Evolutionary conservation across 2,329 filamentous ascomycete species (phyloP).

Genomic region (Botrytis porri): DNA sequence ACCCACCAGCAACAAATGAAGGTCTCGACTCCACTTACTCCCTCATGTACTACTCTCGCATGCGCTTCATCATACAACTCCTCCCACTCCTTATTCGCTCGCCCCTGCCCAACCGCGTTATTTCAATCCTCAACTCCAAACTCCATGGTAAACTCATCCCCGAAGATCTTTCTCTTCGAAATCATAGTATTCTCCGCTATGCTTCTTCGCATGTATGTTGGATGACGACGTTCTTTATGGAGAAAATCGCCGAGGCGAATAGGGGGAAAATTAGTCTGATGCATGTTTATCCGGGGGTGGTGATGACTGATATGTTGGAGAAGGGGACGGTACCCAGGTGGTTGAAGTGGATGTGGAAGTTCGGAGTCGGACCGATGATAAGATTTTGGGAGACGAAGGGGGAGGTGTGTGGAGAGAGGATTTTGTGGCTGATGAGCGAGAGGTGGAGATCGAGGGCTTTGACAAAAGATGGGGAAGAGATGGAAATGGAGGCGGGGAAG

Average conservation of each 20-base stretch:
- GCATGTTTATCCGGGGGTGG: background rate
- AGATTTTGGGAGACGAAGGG: background rate
- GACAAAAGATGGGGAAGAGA: too few relatives aligned
- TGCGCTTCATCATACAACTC: background rate
- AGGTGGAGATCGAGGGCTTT: background rate
- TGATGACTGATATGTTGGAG: background rate
- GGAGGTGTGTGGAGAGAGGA: background rate
- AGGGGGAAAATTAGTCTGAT: background rate
- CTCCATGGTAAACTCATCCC: background rate
- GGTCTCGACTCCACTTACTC: background rate
- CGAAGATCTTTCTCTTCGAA: background rate
- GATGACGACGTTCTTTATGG: background rate
- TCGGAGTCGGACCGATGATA: background rate
- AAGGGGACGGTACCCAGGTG: background rate
- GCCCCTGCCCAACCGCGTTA: background rate
- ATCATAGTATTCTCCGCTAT: background rate
- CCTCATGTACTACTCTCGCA: background rate
- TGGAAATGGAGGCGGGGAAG: too few relatives aligned
- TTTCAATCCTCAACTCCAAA: background rate
- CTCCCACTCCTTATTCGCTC: background rate
- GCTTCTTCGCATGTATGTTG: background rate
- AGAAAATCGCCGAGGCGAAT: background rate
- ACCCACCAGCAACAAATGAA: background rate
- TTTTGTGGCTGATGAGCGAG: background rate
- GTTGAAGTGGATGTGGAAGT: background rate